Base-by-base conservation (phyloP, 495 filamentous ascomycete genomes). In the Aspergillus egyptiacus region DNA sequence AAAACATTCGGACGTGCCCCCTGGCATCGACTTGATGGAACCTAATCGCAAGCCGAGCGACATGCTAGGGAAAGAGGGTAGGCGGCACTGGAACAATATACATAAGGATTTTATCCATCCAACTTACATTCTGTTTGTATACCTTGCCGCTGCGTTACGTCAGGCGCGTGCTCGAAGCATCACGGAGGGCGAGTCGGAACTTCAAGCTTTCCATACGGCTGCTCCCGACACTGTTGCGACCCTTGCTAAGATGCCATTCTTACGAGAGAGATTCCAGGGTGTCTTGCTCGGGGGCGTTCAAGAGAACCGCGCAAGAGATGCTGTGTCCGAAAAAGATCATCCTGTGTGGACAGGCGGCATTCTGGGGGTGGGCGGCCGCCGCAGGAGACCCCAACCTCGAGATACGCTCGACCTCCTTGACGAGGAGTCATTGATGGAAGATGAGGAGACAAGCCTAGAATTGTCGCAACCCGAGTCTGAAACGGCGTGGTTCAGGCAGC, bases 221-320 rank as follows among this genome's bases (percentile, higher is more conserved):
- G 77, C 77, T 9, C 77, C 80, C 7, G 67, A 58, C 54, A 81
- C 78, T 1, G 41, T 84, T 8, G 58, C 68, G 13, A 74, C 71
- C 1, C 61, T 85, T 36, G 65, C 61, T 39, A 67, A 69, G 24
- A 80, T 85, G 76, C 81, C 79, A 17, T 60, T 60, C 37, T 28
- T 67, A 19, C 62, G 59, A n/a, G 71, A 74, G 6, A 70, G 64
- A 33, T 57, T 64, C 42, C 71, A 74, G 48, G 70, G 60, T 22
- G 55, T 66, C 15, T 48, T 72, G 11, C 57, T 73, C 39, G 66
- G 71, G 11, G 40, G 58, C 37, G 56, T 51, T 14, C 36, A 50
- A 20, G 42, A 54, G 15, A 49, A 46, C 36, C 39, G 60, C 19
- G 22, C 22, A 5, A 23, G 33, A 5, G 38, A 48, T 15, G 33